Conservation (phyloP, 805 yeast genomes). For the Yarrowia sp. region DNA sequence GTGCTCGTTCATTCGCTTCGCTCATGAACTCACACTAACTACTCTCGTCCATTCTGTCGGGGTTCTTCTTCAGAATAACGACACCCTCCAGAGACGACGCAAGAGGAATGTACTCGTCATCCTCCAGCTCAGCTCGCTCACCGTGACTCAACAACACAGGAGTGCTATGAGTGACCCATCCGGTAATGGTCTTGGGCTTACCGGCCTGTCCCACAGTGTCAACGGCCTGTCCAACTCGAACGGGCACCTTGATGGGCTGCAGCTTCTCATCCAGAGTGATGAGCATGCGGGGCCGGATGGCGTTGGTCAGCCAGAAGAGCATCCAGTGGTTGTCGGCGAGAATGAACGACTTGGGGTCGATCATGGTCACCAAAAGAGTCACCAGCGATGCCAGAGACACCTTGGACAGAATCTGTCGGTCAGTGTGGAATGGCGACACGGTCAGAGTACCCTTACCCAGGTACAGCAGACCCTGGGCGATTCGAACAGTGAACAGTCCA, state of each 20-base stretch:
- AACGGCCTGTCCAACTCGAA: conserved; percentile 97
- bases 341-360: conserved; percentile 82
- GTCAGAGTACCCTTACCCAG: conserved; percentile 95
- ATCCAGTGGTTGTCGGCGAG: conserved; percentile 72
- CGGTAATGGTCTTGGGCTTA: conserved; percentile 96
- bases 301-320: conserved; percentile 80
- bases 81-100: conserved; percentile 86
- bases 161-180: conserved; percentile 98
- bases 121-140: conserved; percentile 95
- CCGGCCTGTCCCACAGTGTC: conserved; percentile 99
- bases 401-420: conserved; percentile 80
- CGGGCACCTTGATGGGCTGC: conserved; percentile 90
- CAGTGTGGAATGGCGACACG: conserved; percentile 83
- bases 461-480: conserved; percentile 93
- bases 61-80: conserved; percentile 87
- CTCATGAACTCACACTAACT: background rate
- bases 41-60: conserved; percentile 48
- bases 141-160: conserved; percentile 93
- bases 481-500: conserved; percentile 85
- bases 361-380: conserved; percentile 76
- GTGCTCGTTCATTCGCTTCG: background rate
- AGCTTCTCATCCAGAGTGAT: conserved; percentile 89
- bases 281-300: conserved; percentile 89
- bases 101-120: conserved; percentile 84
- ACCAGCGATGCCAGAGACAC: conserved; percentile 86